These are phyloP conservation scores for Laetiporus sulphureus DNA, from an alignment of 1,284 basidiomycete genomes.

Conservation along the genomic window DNA sequence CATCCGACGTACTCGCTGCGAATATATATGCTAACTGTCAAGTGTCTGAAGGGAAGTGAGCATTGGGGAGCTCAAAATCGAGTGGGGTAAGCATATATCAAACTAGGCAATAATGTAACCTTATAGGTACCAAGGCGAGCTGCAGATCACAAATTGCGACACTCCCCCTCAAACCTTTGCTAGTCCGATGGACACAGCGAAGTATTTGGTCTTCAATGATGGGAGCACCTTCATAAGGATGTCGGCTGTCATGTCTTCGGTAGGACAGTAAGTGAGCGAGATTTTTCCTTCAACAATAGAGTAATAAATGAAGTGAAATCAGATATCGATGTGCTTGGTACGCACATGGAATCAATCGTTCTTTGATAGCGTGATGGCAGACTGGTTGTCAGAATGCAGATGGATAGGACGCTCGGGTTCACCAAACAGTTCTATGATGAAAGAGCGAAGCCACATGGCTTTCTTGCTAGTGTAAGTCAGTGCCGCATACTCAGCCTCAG, in stretches of 20 bases:
- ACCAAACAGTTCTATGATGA: conserved; percentile 19
- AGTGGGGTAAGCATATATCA: too few species aligned
- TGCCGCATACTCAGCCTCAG: conserved; percentile 37
- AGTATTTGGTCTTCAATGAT: not conserved
- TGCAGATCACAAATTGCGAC: not conserved
- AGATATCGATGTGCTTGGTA: conserved; percentile 34
- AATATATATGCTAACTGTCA: too few species aligned
- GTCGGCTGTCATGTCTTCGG: conserved; percentile 7
- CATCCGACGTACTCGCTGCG: too few species aligned
- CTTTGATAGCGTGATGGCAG: conserved; percentile 23
- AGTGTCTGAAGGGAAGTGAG: too few species aligned
- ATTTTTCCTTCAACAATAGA: not conserved
- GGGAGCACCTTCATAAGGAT: conserved; percentile 1
- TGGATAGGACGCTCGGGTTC: conserved; percentile 6
- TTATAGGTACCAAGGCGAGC: too few species aligned
- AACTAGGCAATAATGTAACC: too few species aligned
- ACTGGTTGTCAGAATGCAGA: conserved; percentile 27
- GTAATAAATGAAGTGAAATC: conserved; percentile 27
- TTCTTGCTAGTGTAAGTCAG: conserved; percentile 21
- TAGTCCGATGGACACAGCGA: conserved; percentile 1
- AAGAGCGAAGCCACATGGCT: conserved; percentile 22
- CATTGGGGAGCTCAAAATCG: too few species aligned
- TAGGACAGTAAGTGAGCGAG: conserved; percentile 3
- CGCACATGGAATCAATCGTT: conserved; percentile 23
- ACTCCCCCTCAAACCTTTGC: conserved; percentile 5